Base-by-base conservation (phyloP, 1,139 yeast genomes). In the Candida sanyaensis region DNA sequence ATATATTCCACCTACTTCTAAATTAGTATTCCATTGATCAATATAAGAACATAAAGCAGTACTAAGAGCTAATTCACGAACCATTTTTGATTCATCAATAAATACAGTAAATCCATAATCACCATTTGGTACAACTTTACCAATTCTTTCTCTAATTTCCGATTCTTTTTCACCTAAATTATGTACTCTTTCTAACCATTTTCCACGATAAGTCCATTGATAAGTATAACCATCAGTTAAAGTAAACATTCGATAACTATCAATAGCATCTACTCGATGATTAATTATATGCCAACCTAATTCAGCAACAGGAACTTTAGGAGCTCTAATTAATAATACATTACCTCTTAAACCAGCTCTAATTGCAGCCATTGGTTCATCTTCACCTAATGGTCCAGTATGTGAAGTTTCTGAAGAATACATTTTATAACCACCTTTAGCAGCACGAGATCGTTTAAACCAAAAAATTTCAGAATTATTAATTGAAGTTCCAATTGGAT, bases 11-110 rank as follows among this genome's bases (percentile, higher is more conserved):
- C 88, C 87, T 32, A 81, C 78, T 29, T 79, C 80, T 42, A 78
- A 62, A 52, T 70, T 68, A 13, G 88, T 83, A 57, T 80, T 83
- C 88, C 88, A 83, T 53, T 83, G 87, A 57, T 83, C 88, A 49
- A 83, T 75, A 59, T 69, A 77, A 41, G 85, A 80, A 54, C 82
- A 77, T 55, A 83, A 66, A 2, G 86, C 87, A 5, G 84, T 77
- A 33, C 82, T 68, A 30, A 83, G 59, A 1, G 85, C 88, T 65
- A 84, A 58, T 53, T 81, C 86, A 41, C 76, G 63, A 8, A 81
- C 73, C 37, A 83, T 75, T 57, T 80, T 77, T 28, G 75, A 50
- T 56, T 79, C 83, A 59, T 83, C 86, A 28, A 83, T 68, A 48
- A 63, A 64, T 40, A 84, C 61, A 21, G 80, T 78, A 61, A 82